Evolutionary conservation across 768 basidiomycete genomes (phyloP), one percentile per base, ranked within the genome.

Genomic region (Lentinus brumalis): DNA sequence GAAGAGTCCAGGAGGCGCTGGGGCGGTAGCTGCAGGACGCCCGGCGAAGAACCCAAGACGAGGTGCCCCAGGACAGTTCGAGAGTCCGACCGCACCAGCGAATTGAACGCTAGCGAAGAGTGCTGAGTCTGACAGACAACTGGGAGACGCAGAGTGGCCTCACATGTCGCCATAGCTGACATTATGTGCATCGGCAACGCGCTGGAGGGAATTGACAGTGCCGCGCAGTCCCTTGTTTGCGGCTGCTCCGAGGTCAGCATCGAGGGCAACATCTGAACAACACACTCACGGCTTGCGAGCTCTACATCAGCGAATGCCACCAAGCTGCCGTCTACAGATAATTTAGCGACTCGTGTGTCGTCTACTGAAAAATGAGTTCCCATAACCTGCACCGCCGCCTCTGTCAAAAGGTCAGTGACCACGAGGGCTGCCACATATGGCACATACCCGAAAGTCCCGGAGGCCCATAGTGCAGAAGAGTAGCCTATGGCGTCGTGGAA

Each of bases 401-500:
- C 54, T 55, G 52, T n/a, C 29, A 16, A 12, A 3, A 10, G 31
- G 44, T 50, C 15, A 46, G 35, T 12, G 11, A 29, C 45, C 21
- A 21, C 11, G 42, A 38, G 16, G 12, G 46, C 16, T 18, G 29
- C 32, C 30, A 51, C 21, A 40, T 32, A 29, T 18, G 6, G 38
- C 21, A 41, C 61, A 16, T 49, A 63, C 65, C 59, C 66, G 35
- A 61, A 59, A 31, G 32, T 18, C 5, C 67, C 65, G 12, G 55
- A 38, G 15, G 14, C 35, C 11, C 12, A 5, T 5, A 67, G 47
- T 21, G 32, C 29, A 2, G 38, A 18, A 35, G 64, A 70, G 30
- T 60, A 58, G 14, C 62, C 69, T 38, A 71, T 69, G 45, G 68
- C 71, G 50, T 72, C 69, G 61, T 72, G 69, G 56, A 69, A 71